phyloP scores from a whole-genome alignment of 1,284 basidiomycete genomes.

The Neolentinus lepideus region DNA sequence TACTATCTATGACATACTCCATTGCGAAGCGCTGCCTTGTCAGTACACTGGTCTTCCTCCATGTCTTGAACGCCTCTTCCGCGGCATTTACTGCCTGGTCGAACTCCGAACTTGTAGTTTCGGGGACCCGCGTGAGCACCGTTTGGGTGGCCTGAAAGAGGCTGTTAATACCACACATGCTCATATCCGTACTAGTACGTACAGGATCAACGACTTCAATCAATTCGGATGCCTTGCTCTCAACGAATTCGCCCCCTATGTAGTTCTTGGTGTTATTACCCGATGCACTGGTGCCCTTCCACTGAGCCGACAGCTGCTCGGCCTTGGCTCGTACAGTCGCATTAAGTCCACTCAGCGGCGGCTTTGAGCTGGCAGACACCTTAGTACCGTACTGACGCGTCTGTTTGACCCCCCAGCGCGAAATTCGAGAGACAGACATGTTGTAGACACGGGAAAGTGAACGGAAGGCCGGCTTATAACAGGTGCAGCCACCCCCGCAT shows the following conservation, averaged over 20 bases:
- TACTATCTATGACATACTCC: slow-evolving; percentile 46
- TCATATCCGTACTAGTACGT: slow-evolving; percentile 16
- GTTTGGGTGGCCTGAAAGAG: slow-evolving; percentile 77
- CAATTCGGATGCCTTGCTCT: slow-evolving; percentile 75
- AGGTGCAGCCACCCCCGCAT: slow-evolving; percentile 1
- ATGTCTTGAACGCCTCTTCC: slow-evolving; percentile 83
- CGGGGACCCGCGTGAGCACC: slow-evolving; percentile 82
- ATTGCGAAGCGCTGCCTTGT: slow-evolving; percentile 86
- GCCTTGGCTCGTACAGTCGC: slow-evolving; percentile 50
- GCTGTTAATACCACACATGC: slow-evolving; percentile 4
- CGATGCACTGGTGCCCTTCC: slow-evolving; percentile 80
- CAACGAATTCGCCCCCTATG: slow-evolving; percentile 82
- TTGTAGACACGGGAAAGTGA: background rate
- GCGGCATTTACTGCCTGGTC: slow-evolving; percentile 82
- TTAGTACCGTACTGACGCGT: slow-evolving; percentile 37
- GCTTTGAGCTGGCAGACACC: slow-evolving; percentile 13
- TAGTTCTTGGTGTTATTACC: slow-evolving; percentile 87
- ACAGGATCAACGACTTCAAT: slow-evolving; percentile 87
- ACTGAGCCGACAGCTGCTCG: slow-evolving; percentile 60
- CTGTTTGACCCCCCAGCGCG: slow-evolving; percentile 24
- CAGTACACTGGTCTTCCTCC: slow-evolving; percentile 84
- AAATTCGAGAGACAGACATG: slow-evolving; percentile 24
- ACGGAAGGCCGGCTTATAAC: background rate
- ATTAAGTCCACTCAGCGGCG: slow-evolving; percentile 34
- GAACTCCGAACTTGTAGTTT: slow-evolving; percentile 83